Base-by-base conservation (phyloP, 257 asterid genomes). In the Penstemon davidsonii region DNA sequence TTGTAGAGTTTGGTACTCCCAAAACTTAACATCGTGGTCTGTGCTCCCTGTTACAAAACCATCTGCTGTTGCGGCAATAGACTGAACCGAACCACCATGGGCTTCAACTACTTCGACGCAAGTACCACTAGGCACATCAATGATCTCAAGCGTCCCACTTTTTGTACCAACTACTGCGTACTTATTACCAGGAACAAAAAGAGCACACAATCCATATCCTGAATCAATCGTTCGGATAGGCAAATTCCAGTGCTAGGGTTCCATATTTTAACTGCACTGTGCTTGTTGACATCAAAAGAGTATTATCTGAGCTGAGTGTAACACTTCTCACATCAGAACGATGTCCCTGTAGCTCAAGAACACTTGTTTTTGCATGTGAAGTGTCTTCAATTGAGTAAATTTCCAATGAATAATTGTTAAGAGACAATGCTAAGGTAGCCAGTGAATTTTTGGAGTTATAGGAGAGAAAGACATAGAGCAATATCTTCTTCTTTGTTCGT, bases 311-410 rank as follows among this genome's bases (percentile, higher is more conserved):
- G 83, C 99, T 93, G 68, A 93, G 96, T 47, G 97, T 66, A 44
- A 93, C 88, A 69, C 99, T 93, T 82, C 99, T 85, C 70, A 90
- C 78, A 73, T 76, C 96, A 67, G 97, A 83, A 54, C 95, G 97
- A 84, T 93, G 97, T 41, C 99, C 99, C 75, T 85, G 97, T 71
- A 90, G 90, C 77, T 90, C 99, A 85, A 93, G 77, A 50, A 83
- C 69, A 79, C 82, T 80, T 62, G 79, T 59, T 79, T 80, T 93
- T 36, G 83, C 73, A 55, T 83, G 69, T 40, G 87, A 69, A 41
- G 73, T 60, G 62, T 77, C 74, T 58, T 83, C 90, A 66, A 90
- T 75, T 63, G 92, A 82, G 83, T 90, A 85, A 64, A 81, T 54
- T 79, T 90, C 96, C 74, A 93, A 68, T 18, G 76, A 61, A 74